Evolutionary conservation across 2,329 filamentous ascomycete species (phyloP), one percentile per base, ranked within the genome.

Genomic region (Acrocalymma vagum): DNA sequence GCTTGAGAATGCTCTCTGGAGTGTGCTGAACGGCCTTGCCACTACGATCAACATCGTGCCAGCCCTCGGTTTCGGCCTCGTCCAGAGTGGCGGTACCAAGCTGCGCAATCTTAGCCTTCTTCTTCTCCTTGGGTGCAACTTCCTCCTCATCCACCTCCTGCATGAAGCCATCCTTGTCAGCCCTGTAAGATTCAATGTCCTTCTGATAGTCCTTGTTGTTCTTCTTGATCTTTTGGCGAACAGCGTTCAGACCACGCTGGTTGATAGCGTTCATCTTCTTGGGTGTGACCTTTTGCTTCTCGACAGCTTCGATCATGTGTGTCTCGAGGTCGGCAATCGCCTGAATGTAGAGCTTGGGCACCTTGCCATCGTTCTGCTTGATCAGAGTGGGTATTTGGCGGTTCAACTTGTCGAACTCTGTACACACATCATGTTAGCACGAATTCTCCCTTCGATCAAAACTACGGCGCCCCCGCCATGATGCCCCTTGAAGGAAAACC

Each of bases 231-330:
- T 92, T 92, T 74, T 99, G 94, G 78, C 96, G 95, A 66, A 97
- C 89, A 50, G 92, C 90, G 72, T 97, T 99, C 65, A 99, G 83
- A 64, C 92, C 91, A 75, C 91, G 90, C 55, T 91, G 88, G 69
- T 93, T 95, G 67, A 87, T 94, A 49, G 92, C 91, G 77, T 96
- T 99, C 92, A 97, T 96, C 82, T 96, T 97, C 84, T 96, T 96
- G 51, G 87, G 85, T 3, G 89, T 88, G 58, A 95, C 88, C 80
- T 99, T 99, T 70, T 95, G 90, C 82, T 96, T 96, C 62, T 91
- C 85, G 54, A 95, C 83, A 16, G 92, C 86, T 78, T 99, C 95
- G 69, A 92, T 92, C 81, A 96, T 88, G 68, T 88, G 84, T 62
- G 95, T 92, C 76, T 99, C 94, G 53, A 99, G 80, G 68, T 99